Conservation (phyloP, 176 grass and related monocot species). For the Ensete glaucum region DNA sequence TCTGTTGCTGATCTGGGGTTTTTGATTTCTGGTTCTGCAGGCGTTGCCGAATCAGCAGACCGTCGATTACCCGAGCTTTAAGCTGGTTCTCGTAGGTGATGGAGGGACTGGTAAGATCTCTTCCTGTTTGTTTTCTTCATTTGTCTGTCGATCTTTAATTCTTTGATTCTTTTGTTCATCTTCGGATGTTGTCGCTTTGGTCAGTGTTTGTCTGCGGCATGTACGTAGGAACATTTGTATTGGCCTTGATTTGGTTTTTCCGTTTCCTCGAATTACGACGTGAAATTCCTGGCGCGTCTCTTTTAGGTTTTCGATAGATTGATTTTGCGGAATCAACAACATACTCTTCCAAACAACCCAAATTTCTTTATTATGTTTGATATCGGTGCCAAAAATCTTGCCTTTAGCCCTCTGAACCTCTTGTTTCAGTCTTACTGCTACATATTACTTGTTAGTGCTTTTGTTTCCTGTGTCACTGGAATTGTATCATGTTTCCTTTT, state of each 20-base stretch:
- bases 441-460: neutral
- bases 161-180: neutral
- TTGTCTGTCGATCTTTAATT: neutral
- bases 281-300: neutral
- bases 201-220: too few species aligned
- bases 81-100: neutral
- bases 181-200: too few species aligned
- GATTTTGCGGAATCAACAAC: neutral
- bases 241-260: too few species aligned
- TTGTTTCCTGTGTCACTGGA: too few species aligned
- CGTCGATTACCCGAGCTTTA: neutral
- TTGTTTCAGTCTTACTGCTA: neutral
- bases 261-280: too few species aligned
- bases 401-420: neutral
- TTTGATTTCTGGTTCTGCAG: neutral
- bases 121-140: neutral
- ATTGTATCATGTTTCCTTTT: too few species aligned
- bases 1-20: neutral
- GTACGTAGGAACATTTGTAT: too few species aligned
- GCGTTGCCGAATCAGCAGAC: slow-evolving; percentile 1
- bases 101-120: neutral
- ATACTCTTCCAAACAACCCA: neutral
- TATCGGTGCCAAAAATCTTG: neutral
- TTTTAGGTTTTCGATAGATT: neutral
- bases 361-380: neutral